Conservation (phyloP, 768 basidiomycete species). For the Gloeostereum incarnatum region DNA sequence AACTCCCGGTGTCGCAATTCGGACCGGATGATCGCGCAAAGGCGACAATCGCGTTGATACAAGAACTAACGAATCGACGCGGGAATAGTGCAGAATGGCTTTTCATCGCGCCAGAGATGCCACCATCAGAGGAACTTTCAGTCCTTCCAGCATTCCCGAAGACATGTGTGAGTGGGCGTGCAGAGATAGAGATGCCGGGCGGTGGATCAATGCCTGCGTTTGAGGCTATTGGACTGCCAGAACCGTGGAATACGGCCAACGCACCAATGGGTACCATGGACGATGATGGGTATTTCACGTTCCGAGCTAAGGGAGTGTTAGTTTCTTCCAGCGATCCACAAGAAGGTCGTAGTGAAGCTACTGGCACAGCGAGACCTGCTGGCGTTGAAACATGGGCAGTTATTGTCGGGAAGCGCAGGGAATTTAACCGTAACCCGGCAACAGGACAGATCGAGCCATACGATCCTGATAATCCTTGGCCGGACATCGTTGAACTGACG, state of each 20-base stretch:
- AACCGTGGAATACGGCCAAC: background rate
- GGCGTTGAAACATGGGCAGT: background rate
- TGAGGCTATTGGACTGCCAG: background rate
- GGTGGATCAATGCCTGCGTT: background rate
- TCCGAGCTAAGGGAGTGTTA: background rate
- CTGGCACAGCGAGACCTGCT: too few relatives aligned
- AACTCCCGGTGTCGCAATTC: background rate
- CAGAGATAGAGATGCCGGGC: background rate
- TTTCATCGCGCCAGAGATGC: background rate
- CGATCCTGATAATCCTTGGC: background rate
- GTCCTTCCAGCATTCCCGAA: background rate
- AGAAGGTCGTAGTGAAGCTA: background rate
- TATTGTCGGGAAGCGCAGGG: background rate
- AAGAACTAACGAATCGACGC: background rate
- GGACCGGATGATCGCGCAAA: background rate
- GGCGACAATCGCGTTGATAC: slow-evolving; percentile 2
- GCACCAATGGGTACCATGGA: background rate
- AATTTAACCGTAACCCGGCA: background rate
- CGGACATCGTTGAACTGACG: background rate
- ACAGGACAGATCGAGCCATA: background rate
- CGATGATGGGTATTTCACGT: background rate
- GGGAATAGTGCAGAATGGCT: background rate
- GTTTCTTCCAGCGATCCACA: background rate
- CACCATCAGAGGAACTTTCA: background rate
- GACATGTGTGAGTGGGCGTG: background rate